phyloP scores from a whole-genome alignment of 768 basidiomycete species.

The Termitomyces sp. region DNA sequence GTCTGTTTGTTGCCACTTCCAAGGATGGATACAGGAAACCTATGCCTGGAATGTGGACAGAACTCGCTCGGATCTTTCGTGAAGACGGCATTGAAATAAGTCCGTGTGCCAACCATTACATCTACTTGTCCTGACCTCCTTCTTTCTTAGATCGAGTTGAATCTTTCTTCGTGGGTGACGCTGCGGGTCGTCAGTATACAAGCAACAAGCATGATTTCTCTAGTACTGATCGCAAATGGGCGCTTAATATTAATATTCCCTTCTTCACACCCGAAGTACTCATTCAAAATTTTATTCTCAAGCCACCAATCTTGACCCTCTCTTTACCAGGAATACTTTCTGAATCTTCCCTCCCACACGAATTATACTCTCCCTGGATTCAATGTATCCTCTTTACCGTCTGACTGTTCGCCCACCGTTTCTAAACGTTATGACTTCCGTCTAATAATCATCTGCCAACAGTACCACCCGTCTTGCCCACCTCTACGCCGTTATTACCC shows the following conservation, averaged over 20 bases:
- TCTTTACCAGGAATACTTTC: conserved; percentile 71
- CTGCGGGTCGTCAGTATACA: conserved; percentile 66
- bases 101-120: conserved; percentile 22
- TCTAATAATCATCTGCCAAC: conserved; percentile 4
- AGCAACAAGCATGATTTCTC: conserved; percentile 60
- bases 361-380: conserved; percentile 63
- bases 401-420: conserved; percentile 23
- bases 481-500: conserved; percentile 48
- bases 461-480: conserved; percentile 52
- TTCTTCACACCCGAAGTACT: conserved; percentile 85
- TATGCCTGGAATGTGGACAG: conserved; percentile 82
- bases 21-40: conserved; percentile 83
- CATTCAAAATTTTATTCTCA: background rate
- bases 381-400: conserved; percentile 45
- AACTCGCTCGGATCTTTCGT: conserved; percentile 59
- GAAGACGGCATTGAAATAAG: conserved; percentile 63
- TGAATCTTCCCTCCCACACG: conserved; percentile 42
- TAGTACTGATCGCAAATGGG: conserved; percentile 83
- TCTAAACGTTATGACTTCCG: background rate
- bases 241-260: conserved; percentile 65
- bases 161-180: conserved; percentile 87
- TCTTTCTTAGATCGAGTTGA: conserved; percentile 49
- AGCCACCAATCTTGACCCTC: background rate
- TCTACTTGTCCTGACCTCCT: conserved; percentile 11
- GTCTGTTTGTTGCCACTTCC: conserved; percentile 71